These are phyloP conservation scores for Zizania latifolia DNA, from an alignment of 176 grass and related monocot species.

Conservation along the genomic window DNA sequence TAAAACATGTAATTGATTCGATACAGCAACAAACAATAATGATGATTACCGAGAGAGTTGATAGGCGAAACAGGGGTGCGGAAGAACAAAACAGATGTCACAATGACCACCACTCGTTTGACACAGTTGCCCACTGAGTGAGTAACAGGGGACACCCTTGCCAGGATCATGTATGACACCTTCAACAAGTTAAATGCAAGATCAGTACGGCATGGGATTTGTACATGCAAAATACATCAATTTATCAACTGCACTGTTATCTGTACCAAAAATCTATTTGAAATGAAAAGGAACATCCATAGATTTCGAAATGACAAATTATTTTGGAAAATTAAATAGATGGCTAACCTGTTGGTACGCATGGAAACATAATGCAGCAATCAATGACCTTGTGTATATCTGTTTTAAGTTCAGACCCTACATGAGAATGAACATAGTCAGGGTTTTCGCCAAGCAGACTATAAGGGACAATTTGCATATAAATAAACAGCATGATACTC, in stretches of 20 bases:
- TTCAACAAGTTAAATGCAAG: constrained; percentile 20
- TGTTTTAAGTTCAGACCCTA: constrained; percentile 83
- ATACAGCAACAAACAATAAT: background rate
- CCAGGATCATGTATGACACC: constrained; percentile 96
- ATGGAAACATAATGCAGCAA: constrained; percentile 88
- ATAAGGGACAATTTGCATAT: background rate
- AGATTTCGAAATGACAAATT: background rate
- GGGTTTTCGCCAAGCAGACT: constrained; percentile 11
- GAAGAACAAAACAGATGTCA: constrained; percentile 94
- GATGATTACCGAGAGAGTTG: constrained; percentile 67
- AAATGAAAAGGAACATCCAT: background rate
- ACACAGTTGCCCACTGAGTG: constrained; percentile 97
- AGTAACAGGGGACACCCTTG: constrained; percentile 84
- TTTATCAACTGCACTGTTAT: background rate
- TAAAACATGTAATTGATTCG: too few species aligned
- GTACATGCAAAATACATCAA: background rate
- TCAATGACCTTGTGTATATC: constrained; percentile 60
- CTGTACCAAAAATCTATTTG: background rate
- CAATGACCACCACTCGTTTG: constrained; percentile 87
- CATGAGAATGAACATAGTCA: constrained; percentile 27
- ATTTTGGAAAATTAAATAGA: background rate
- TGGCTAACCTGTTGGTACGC: constrained; percentile 82
- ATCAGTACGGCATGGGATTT: background rate
- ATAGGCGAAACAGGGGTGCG: constrained; percentile 81
- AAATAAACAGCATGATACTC: constrained; percentile 38